These are phyloP conservation scores for Danielia oregonensis DNA, from an alignment of 805 yeast genomes.

Conservation along the genomic window DNA sequence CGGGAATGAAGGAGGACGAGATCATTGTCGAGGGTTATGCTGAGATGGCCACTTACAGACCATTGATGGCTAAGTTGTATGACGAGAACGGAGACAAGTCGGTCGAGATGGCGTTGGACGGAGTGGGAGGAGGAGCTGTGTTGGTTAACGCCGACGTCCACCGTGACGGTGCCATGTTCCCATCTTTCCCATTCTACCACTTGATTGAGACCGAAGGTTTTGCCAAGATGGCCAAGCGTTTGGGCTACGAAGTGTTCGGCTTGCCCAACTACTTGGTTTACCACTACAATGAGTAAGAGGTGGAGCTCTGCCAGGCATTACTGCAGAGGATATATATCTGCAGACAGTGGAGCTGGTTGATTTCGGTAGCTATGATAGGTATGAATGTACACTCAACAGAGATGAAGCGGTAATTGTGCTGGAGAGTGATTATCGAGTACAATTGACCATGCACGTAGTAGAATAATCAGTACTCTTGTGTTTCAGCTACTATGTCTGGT, in stretches of 20 bases:
- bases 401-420: too few relatives aligned
- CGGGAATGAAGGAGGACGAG: slow-evolving; percentile 75
- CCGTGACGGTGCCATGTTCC: slow-evolving; percentile 99
- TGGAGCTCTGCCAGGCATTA: too few relatives aligned
- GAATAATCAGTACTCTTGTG: too few relatives aligned
- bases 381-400: too few relatives aligned
- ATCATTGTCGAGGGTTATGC: slow-evolving; percentile 92
- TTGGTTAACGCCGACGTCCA: slow-evolving; percentile 97
- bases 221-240: slow-evolving; percentile 95
- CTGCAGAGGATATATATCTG: too few relatives aligned
- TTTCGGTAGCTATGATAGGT: too few relatives aligned
- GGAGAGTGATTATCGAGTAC: too few relatives aligned
- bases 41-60: slow-evolving; percentile 91
- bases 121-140: slow-evolving; percentile 97
- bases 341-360: too few relatives aligned
- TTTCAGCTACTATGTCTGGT: too few relatives aligned
- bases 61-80: slow-evolving; percentile 88
- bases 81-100: slow-evolving; percentile 58
- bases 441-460: too few relatives aligned
- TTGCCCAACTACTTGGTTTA: slow-evolving; percentile 91
- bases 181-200: slow-evolving; percentile 95
- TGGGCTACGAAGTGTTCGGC: slow-evolving; percentile 89
- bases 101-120: slow-evolving; percentile 83
- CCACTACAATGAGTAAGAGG: slow-evolving; percentile 71
- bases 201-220: slow-evolving; percentile 97